Evolutionary conservation across 805 yeast genomes (phyloP), one percentile per base, ranked within the genome.

Genomic region (Wickerhamiella australiensis): DNA sequence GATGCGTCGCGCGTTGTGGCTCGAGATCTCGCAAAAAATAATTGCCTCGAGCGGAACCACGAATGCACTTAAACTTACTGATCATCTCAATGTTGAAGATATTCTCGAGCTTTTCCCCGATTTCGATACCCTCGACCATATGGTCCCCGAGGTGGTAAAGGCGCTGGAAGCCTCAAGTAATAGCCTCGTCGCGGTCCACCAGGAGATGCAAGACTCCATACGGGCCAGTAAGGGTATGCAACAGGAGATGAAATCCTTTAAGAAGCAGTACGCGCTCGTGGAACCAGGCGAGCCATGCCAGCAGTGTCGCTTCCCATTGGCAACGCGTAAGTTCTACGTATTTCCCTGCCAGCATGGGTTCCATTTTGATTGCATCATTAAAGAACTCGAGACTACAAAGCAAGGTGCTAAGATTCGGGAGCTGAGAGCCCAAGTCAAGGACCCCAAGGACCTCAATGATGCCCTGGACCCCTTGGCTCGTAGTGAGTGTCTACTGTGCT

Each of bases 271-370:
- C 54, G 79, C 79, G 35, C 71, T 81, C 0, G 73, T 90, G 17
- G 82, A 83, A 57, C 87, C 95, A 0, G 94, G 92, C 1, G 92
- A 81, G 54, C 75, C 90, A 0, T 92, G 98, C 66, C 68, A 74
- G 40, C 56, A 78, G 3, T 90, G 97, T 64, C 66, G 70, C n/a
- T 74, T 74, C 56, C 73, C 92, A 7, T 68, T 90, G 42, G 73
- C 85, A 2, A 75, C 80, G 3, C 75, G 86, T 51, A 82, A 78
- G 60, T 87, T 87, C 57, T 73, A 80, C 49, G 77, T 80, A 4
- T 92, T 85, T 60, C 96, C 96, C 0, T 92, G 98, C 61, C 82
- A 76, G 50, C 98, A 92, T 62, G 77, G 85, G 4, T 83, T 85
- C 66, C 97, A 92, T 61, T 80, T 79, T 47, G 95, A 87, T 61